Percentiles rank a stretch among this genome's conserved stretches.
Conservation (phyloP, 2,329 filamentous ascomycete genomes). For the Scytalidium sp. region DNA sequence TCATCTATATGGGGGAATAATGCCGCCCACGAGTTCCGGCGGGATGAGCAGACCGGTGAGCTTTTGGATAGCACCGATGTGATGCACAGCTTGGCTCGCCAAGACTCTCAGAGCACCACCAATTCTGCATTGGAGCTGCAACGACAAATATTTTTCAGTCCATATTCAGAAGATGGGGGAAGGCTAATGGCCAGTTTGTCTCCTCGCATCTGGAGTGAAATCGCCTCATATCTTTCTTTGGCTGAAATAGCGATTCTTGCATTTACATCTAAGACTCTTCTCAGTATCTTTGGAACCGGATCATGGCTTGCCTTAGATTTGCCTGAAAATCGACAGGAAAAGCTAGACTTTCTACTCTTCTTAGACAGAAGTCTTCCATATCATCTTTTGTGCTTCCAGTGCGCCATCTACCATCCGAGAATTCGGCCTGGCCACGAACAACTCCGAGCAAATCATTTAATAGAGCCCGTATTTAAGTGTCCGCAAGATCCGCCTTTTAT, state of each 20-base stretch:
- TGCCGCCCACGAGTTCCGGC: not conserved
- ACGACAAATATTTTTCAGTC: constrained; percentile 15
- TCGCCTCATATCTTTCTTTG: constrained; percentile 38
- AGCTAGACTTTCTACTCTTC: constrained; percentile 46
- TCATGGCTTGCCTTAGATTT: constrained; percentile 36
- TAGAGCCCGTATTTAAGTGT: constrained; percentile 51
- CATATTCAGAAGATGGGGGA: constrained; percentile 29
- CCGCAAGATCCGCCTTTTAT: constrained; percentile 44
- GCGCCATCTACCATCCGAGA: constrained; percentile 51
- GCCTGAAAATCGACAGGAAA: constrained; percentile 41
- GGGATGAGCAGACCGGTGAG: constrained; percentile 24
- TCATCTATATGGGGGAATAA: not conserved
- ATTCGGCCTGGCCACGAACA: constrained; percentile 49
- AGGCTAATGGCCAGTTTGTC: constrained; percentile 41
- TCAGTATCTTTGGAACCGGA: constrained; percentile 35
- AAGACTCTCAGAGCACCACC: constrained; percentile 23
- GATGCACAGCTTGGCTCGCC: constrained; percentile 25
- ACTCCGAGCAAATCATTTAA: constrained; percentile 47
- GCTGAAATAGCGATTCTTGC: constrained; percentile 47
- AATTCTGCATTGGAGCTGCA: constrained; percentile 5
- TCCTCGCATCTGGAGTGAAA: constrained; percentile 40
- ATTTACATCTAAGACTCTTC: constrained; percentile 44
- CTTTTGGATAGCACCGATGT: constrained; percentile 26
- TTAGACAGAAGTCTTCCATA: constrained; percentile 50
- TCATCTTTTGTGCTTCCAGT: constrained; percentile 58